Percentiles rank a stretch among this genome's conserved stretches.
These are phyloP conservation scores for Wickerhamomyces sp. DNA, from an alignment of 1,139 yeast species.

Conservation along the genomic window DNA sequence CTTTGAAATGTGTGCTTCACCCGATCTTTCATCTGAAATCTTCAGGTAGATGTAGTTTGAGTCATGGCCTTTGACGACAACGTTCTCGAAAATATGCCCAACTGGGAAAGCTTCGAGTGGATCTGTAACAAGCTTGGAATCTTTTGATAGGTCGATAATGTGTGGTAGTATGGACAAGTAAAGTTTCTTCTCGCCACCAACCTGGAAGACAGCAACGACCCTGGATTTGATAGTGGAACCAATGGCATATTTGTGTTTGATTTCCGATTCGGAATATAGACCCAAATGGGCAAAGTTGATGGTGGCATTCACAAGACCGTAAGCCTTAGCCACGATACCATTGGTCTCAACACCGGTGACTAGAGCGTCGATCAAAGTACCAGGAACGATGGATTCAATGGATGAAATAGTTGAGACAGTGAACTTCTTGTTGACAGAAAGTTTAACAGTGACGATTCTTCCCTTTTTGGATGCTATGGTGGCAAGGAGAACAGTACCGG, in stretches of 20 bases:
- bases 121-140: slow-evolving; percentile 18
- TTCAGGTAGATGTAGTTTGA: slow-evolving; percentile 50
- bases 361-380: slow-evolving; percentile 71
- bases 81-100: slow-evolving; percentile 68
- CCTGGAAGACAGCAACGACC: slow-evolving; percentile 55
- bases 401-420: slow-evolving; percentile 55
- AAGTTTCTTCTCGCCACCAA: slow-evolving; percentile 54
- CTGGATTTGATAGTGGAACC: slow-evolving; percentile 69
- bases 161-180: slow-evolving; percentile 62
- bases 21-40: slow-evolving; percentile 51
- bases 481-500: slow-evolving; percentile 49
- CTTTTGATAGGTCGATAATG: slow-evolving; percentile 33
- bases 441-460: slow-evolving; percentile 58
- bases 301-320: slow-evolving; percentile 73
- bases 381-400: slow-evolving; percentile 79
- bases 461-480: slow-evolving; percentile 43
- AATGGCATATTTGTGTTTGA: slow-evolving; percentile 56
- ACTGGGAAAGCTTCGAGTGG: slow-evolving; percentile 69
- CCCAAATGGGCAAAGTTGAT: slow-evolving; percentile 64
- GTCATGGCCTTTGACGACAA: slow-evolving; percentile 55
- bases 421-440: slow-evolving; percentile 35
- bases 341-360: slow-evolving; percentile 53
- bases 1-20: slow-evolving; percentile 72
- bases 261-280: slow-evolving; percentile 39
- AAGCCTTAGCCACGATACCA: slow-evolving; percentile 61